Evolutionary conservation across 768 basidiomycete genomes (phyloP), one percentile per base, ranked within the genome.

Genomic region (Mycena albidolilacea): DNA sequence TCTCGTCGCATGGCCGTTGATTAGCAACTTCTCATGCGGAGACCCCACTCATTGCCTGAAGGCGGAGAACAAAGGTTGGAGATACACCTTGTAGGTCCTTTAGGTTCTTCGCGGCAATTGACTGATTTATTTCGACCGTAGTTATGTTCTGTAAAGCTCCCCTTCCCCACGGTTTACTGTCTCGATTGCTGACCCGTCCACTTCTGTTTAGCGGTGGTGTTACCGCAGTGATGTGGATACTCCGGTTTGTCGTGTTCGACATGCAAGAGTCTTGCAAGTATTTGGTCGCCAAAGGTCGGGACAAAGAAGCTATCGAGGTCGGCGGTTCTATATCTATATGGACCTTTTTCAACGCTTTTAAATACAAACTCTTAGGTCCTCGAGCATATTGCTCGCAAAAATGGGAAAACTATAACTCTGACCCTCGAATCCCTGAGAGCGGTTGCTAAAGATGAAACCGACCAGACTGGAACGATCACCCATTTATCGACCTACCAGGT

Each of bases 221-320:
- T 62, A 90, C 89, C 0, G 81, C 91, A 41, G 9, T 88, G 57
- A 85, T 89, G 79, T 91, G 90, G 80, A 78, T 89, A 70, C 73
- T 85, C 66, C 90, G 91, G 38, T 90, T 86, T 80, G 78, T 89
- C 67, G 80, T 91, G 35, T 91, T 92, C 73, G 86, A 85, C 71
- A 82, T 92, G 64, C 87, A 90, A 76, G 91, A 91, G 76, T 89
- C 89, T 0, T 87, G 91, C 10, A 92, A 92, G 75, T 92, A 87
- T 79, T 84, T 91, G 23, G 81, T 91, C 30, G 85, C 85, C 6
- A 87, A 88, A 76, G 89, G 90, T 35, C 85, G 86, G 52, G 90
- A 92, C 75, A 82, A 83, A 60, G 89, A 91, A 55, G 90, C 90
- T 7, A 82, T 91, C 60, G 80, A 82, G 72, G 87, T 87, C 50